These are phyloP conservation scores for Ocimum tenuiflorum DNA, from an alignment of 257 asterid species.

Conservation along the genomic window DNA sequence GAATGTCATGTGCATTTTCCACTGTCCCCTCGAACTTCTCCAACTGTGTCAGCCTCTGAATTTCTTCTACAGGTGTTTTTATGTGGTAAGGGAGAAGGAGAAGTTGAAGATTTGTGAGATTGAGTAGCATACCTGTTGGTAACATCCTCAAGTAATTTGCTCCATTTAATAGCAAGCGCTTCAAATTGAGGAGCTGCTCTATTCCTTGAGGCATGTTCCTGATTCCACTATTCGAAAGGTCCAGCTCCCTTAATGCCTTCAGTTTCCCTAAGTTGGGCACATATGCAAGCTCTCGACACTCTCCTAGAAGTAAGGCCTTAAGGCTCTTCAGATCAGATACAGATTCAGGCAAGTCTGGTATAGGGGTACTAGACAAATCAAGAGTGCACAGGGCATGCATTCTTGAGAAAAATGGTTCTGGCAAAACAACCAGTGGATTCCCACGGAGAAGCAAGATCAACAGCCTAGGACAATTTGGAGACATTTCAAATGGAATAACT, in stretches of 20 bases:
- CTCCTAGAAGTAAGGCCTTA: conserved; percentile 7
- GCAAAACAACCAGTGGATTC: background rate
- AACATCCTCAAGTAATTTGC: background rate
- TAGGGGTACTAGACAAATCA: background rate
- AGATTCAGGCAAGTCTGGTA: conserved; percentile 9
- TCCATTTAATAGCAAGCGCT: background rate
- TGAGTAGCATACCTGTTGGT: background rate
- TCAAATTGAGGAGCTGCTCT: background rate
- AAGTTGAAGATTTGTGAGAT: background rate
- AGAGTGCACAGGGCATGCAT: conserved; percentile 9
- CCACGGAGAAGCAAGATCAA: conserved; percentile 4
- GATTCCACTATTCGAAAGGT: background rate
- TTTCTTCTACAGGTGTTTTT: background rate
- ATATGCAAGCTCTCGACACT: background rate
- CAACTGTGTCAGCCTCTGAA: background rate
- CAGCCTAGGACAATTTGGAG: conserved; percentile 23
- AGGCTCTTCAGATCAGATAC: conserved; percentile 4
- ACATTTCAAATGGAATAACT: background rate
- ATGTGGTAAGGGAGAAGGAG: background rate
- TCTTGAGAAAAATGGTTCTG: conserved; percentile 4
- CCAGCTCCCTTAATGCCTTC: conserved; percentile 11
- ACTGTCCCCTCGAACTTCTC: background rate
- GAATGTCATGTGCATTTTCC: background rate
- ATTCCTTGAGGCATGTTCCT: conserved; percentile 1
- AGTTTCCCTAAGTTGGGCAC: conserved; percentile 10